Percentiles rank a stretch among this genome's conserved stretches.
Evolutionary conservation across 2,329 filamentous ascomycete genomes (phyloP).

Genomic region (Xylariaceae sp.): DNA sequence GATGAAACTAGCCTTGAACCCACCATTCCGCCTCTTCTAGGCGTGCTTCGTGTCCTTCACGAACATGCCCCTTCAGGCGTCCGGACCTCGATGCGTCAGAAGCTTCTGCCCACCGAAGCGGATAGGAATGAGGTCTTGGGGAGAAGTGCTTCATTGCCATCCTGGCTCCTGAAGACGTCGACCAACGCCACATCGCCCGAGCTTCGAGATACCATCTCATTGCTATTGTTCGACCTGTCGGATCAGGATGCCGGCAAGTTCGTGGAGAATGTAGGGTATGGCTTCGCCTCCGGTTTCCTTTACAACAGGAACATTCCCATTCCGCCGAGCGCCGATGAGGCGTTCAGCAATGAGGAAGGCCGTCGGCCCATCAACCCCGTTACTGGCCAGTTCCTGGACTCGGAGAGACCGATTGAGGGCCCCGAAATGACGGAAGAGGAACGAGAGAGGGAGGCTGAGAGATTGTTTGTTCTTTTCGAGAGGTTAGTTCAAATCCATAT

Average conservation of each 20-base stretch:
- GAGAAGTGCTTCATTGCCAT: constrained; percentile 66
- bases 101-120: constrained; percentile 70
- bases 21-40: constrained; percentile 67
- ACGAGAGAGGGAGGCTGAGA: constrained; percentile 87
- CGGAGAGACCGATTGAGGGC: constrained; percentile 54
- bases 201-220: constrained; percentile 69
- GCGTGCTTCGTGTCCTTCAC: constrained; percentile 68
- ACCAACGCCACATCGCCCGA: constrained; percentile 68
- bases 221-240: constrained; percentile 83
- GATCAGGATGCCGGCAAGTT: constrained; percentile 75
- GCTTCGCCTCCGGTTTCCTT: constrained; percentile 86
- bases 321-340: constrained; percentile 61
- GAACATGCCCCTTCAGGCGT: constrained; percentile 61
- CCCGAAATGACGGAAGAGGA: constrained; percentile 86
- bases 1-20: constrained; percentile 67
- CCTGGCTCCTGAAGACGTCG: constrained; percentile 72
- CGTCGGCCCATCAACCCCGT: constrained; percentile 67
- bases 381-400: constrained; percentile 76
- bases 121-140: constrained; percentile 79
- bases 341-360: constrained; percentile 35
- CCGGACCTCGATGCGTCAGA: constrained; percentile 58
- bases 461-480: constrained; percentile 86
- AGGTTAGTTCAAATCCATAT: constrained; percentile 55
- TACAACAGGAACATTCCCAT: constrained; percentile 79
- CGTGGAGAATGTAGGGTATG: constrained; percentile 90